Base-by-base conservation (phyloP, 1,284 basidiomycete genomes). In the Naganishia sp. region DNA sequence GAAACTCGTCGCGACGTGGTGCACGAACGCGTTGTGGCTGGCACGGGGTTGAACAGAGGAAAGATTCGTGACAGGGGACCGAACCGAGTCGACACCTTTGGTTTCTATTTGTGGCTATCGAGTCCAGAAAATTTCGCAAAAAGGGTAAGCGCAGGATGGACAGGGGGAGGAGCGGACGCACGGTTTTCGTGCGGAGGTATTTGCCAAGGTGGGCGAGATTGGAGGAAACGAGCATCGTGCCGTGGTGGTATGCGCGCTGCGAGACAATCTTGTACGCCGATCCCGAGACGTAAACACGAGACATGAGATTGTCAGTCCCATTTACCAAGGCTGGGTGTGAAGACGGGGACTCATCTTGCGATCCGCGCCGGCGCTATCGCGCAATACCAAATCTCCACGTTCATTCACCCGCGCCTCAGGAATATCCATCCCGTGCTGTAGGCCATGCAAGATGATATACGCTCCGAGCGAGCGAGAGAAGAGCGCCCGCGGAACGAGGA, bases 221-320 rank as follows among this genome's bases (percentile, higher is more conserved):
- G 5, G 92, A 90, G 15, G 90, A 88, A 35, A 99, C 90, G 32
- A 99, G 85, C 95, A 99, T 97, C n/a, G 95, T 99, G 0, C 96
- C 96, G 75, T 99, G 96, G 74, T 99, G 95, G 79, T 98, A 99
- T 0, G 94, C 93, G 18, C 96, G 83, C 68, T 87, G 86, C 71
- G 87, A 90, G 46, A 90, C 90, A 67, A 99, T 90, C 81, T 97
- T 98, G 82, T 97, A 99, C 7, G 96, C 96, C 17, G 93, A 97
- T 42, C 96, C 96, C 54, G 95, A 98, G 63, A 99, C 88, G 89
- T 99, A 75, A 68, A 39, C 35, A 39, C 7, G 35, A 1, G 45
- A 47, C 45, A 15, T 7, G 18, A 13, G 7, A 47, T 9, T 23
- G 23, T 23, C 45, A 47, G 7, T 23, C 18, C 45, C 17, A n/a